Evolutionary conservation across 2,329 filamentous ascomycete genomes (phyloP).

Genomic region (Aureobasidium sp.): DNA sequence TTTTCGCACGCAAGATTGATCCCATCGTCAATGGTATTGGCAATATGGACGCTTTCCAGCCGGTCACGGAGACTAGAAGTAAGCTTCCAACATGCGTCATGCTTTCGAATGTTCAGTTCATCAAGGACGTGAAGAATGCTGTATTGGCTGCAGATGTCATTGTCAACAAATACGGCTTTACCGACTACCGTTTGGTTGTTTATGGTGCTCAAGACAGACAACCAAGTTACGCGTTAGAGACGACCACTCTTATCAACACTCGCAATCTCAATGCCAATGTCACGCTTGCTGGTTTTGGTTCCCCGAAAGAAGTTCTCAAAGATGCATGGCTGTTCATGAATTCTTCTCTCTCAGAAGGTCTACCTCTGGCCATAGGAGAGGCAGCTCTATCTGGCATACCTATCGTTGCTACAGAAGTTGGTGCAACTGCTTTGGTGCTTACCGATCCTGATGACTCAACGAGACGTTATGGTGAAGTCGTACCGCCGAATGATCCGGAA

Average conservation of each 20-base stretch:
- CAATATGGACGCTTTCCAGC: slow-evolving; percentile 56
- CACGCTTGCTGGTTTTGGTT: slow-evolving; percentile 49
- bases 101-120: slow-evolving; percentile 54
- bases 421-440: slow-evolving; percentile 47
- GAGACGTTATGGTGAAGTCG: slow-evolving; percentile 53
- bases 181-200: slow-evolving; percentile 55
- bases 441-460: slow-evolving; percentile 41
- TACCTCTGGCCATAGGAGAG: slow-evolving; percentile 52
- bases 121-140: slow-evolving; percentile 59
- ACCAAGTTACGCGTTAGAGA: slow-evolving; percentile 53
- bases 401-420: slow-evolving; percentile 51
- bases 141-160: slow-evolving; percentile 58
- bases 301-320: slow-evolving; percentile 41
- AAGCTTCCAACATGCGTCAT: slow-evolving; percentile 56
- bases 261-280: slow-evolving; percentile 46
- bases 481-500: slow-evolving; percentile 56
- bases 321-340: slow-evolving; percentile 44
- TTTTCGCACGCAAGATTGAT: slow-evolving; percentile 54
- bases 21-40: slow-evolving; percentile 60
- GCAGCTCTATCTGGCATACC: slow-evolving; percentile 51
- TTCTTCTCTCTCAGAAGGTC: slow-evolving; percentile 49
- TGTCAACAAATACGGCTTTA: slow-evolving; percentile 59
- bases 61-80: slow-evolving; percentile 52
- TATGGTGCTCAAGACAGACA: slow-evolving; percentile 59
- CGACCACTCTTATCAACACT: slow-evolving; percentile 51